phyloP scores from a whole-genome alignment of 1,284 basidiomycete species.

The Sphaerobolus stellatus region DNA sequence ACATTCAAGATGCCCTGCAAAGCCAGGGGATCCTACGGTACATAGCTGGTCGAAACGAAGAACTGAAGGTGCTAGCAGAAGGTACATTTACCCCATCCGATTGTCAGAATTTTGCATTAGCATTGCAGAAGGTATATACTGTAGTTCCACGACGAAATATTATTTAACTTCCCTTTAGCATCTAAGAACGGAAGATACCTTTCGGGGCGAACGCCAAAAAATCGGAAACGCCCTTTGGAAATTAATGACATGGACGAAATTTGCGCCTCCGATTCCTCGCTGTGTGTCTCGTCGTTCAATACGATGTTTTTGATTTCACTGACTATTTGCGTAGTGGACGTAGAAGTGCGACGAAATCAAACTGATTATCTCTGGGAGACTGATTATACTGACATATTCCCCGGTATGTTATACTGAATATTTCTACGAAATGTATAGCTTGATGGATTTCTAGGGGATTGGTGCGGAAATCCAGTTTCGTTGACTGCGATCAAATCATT shows the following conservation, averaged over 20 bases:
- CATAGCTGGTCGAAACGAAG: constrained; percentile 1
- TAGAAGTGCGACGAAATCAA: background rate
- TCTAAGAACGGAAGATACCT: background rate
- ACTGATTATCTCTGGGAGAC: background rate
- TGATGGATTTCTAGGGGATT: background rate
- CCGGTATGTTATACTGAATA: background rate
- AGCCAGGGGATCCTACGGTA: background rate
- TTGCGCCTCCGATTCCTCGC: background rate
- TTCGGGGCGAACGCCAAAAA: background rate
- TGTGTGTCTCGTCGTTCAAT: background rate
- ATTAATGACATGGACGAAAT: background rate
- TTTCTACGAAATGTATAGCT: too few species aligned
- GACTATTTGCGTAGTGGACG: background rate
- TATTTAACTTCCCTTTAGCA: background rate
- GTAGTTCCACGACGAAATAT: background rate
- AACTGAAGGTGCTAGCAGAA: background rate
- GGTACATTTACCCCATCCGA: constrained; percentile 2
- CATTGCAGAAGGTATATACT: background rate
- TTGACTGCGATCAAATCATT: background rate
- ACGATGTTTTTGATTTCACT: background rate
- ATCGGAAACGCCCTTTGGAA: background rate
- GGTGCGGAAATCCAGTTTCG: background rate
- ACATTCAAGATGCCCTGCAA: constrained; percentile 1
- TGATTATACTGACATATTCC: background rate
- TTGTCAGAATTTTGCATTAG: background rate